Percentiles rank a stretch among this genome's conserved stretches.
Evolutionary conservation across 345 rosid species (phyloP).

Genomic region (Xanthoceras sorbifolium): DNA sequence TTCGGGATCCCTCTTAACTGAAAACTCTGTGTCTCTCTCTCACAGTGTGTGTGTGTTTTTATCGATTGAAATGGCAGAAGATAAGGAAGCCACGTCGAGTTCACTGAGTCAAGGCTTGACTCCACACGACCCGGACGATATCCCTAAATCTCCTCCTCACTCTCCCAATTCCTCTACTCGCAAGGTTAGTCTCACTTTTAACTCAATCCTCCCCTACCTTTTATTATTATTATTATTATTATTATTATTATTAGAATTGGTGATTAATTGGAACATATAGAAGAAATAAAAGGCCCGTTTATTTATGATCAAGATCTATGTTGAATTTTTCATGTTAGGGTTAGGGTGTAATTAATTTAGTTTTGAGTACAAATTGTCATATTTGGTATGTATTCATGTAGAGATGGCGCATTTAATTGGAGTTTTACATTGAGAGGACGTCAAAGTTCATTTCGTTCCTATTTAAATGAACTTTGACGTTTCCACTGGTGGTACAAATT

Average conservation of each 20-base stretch:
- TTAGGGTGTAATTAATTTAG: neutral
- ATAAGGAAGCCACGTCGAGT: conserved; percentile 51
- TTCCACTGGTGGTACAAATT: too few relatives aligned
- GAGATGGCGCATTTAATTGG: neutral
- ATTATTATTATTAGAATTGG: neutral
- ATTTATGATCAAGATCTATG: neutral
- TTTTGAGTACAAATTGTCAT: conserved; percentile 1
- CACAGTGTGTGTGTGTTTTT: neutral
- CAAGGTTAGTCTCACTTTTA: conserved; percentile 42
- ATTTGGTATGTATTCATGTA: neutral
- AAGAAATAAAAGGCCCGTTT: neutral
- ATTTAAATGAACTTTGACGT: too few relatives aligned
- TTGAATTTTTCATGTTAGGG: neutral
- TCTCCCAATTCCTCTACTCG: conserved; percentile 81
- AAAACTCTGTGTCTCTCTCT: neutral
- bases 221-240: neutral
- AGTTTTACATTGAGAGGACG: neutral
- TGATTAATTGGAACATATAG: too few relatives aligned
- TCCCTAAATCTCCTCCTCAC: conserved; percentile 60
- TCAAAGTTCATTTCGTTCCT: neutral
- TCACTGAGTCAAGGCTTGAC: conserved; percentile 58
- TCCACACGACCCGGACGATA: conserved; percentile 56
- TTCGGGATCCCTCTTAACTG: neutral
- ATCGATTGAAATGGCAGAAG: conserved; percentile 42
- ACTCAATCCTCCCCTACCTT: neutral